Base-by-base conservation (phyloP, 2,329 filamentous ascomycete species). In the Escovopsis sp. region DNA sequence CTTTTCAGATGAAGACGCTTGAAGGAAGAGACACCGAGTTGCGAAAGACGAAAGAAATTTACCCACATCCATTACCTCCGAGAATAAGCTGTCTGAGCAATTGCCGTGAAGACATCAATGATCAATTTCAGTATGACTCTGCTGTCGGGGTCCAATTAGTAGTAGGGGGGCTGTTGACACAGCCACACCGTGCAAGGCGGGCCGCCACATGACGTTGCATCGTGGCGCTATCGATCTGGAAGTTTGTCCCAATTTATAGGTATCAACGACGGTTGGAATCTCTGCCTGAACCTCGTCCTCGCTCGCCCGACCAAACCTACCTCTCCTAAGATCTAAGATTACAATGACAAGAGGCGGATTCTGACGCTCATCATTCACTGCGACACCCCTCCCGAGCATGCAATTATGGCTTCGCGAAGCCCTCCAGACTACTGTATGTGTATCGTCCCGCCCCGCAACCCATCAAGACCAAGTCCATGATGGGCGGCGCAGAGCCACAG, bases 351-450 rank as follows among this genome's bases (percentile, higher is more conserved):
- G 20, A 20, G 20, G 20, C 20, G 20, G 20, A 20, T 20, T 6
- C 20, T 6, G 20, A 3, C 20, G 20, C 2, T 20, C 20, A 20
- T 20, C 12, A 15, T 7, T 39, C 31, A 9, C 10, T 33, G 27
- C 35, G 9, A 8, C 33, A 27, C 36, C 7, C 7, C 12, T 14
- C 11, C 31, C 11, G 12, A 33, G 43, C 40, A 37, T 33, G 5
- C 31, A 32, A 20, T 39, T 29, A 65, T 62, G 59, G 45, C 58
- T 42, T 49, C 59, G 37, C 61, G 59, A 40, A 50, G 65, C 8
- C 72, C 71, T 27, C 70, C 73, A 15, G 69, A 79, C 52, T 79
- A 79, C 54, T 79, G 74, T 76, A 63, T 52, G 69, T 45, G 30
- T n/a, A 24, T 35, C 35, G 27, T 20, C 33, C 32, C 24, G 13